Evolutionary conservation across 306 rosid species (phyloP).

Genomic region (Prunus campanulata): DNA sequence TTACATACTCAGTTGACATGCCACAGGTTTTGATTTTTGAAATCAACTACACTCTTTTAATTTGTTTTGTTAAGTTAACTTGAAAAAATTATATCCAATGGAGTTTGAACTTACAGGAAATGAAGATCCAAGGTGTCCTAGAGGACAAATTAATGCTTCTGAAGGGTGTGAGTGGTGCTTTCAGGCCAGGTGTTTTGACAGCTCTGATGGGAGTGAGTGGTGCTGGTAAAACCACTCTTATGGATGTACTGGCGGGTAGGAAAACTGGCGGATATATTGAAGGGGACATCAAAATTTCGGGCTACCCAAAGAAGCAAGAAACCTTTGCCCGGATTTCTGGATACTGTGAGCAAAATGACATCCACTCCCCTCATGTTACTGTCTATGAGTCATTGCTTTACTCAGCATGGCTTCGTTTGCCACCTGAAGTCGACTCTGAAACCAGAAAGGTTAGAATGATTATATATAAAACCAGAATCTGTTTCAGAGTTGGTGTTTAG

Average conservation of each 20-base stretch:
- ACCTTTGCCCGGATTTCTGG: conserved; percentile 91
- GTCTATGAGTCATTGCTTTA: conserved; percentile 65
- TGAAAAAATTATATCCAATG: background rate
- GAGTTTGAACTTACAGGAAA: conserved; percentile 46
- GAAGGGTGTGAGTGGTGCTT: conserved; percentile 75
- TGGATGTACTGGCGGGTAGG: conserved; percentile 93
- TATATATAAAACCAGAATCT: background rate
- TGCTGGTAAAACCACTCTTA: conserved; percentile 94
- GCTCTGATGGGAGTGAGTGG: conserved; percentile 97
- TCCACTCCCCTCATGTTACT: conserved; percentile 77
- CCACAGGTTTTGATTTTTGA: conserved; percentile 43
- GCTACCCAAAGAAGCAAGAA: conserved; percentile 83
- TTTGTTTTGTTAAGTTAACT: background rate
- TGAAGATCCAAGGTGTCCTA: conserved; percentile 52
- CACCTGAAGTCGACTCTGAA: conserved; percentile 40
- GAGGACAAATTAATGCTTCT: conserved; percentile 77
- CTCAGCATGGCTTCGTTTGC: conserved; percentile 79
- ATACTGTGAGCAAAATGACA: conserved; percentile 90
- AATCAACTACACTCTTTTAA: background rate
- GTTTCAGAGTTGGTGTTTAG: background rate
- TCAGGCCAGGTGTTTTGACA: conserved; percentile 90
- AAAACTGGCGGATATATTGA: conserved; percentile 86
- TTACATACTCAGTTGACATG: conserved; percentile 70
- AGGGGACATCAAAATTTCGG: conserved; percentile 68
- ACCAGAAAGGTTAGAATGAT: conserved; percentile 46